phyloP scores from a whole-genome alignment of 2,329 filamentous ascomycete species.

The Xylaria polymorpha region DNA sequence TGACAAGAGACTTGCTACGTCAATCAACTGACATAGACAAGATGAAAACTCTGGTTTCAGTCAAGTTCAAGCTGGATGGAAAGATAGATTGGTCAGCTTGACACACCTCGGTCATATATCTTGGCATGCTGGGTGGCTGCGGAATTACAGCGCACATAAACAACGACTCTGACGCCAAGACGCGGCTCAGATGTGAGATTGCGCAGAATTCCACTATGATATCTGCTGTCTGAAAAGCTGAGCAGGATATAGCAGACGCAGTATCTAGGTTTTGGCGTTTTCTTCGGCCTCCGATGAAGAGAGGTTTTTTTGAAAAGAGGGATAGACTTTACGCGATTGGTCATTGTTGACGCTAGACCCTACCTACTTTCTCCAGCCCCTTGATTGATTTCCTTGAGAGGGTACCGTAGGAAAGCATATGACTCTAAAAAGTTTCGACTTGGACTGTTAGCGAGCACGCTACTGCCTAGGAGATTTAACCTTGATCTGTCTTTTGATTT shows the following conservation, averaged over 20 bases:
- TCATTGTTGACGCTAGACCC: background rate
- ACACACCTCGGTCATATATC: background rate
- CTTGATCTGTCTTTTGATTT: too few relatives aligned
- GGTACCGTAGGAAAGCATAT: background rate
- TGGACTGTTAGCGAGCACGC: background rate
- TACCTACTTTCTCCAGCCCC: background rate
- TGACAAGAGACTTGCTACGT: background rate
- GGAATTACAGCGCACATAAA: conserved; percentile 7
- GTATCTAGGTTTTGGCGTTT: conserved; percentile 5
- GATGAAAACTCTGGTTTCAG: background rate
- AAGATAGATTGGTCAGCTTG: background rate
- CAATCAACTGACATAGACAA: background rate
- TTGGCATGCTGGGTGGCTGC: conserved; percentile 13
- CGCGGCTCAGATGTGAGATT: background rate
- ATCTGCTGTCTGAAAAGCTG: background rate
- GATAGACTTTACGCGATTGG: background rate
- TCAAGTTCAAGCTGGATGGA: background rate
- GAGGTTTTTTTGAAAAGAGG: background rate
- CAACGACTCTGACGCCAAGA: conserved; percentile 9
- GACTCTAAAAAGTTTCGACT: background rate
- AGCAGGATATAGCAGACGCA: background rate
- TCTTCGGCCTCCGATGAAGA: background rate
- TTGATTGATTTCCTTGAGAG: background rate
- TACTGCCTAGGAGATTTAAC: too few relatives aligned
- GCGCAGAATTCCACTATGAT: conserved; percentile 8